A percentile compares a stretch with the other conserved stretches of the same genome.
phyloP scores from a whole-genome alignment of 2,329 filamentous ascomycete species.

The Aspergillus sp. region DNA sequence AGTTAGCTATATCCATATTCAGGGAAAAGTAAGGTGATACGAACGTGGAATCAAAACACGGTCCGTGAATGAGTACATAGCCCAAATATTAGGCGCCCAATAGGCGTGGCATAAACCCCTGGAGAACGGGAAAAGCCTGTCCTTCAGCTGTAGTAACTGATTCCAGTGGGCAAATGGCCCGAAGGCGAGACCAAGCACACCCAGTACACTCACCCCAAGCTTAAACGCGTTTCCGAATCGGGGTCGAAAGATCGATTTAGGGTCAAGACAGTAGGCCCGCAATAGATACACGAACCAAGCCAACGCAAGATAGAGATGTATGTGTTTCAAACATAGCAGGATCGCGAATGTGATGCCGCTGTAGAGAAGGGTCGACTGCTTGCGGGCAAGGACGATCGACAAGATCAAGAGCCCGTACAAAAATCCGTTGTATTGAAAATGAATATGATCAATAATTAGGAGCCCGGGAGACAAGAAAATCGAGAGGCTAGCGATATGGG shows the following conservation, averaged over 20 bases:
- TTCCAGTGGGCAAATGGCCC: slow-evolving; percentile 77
- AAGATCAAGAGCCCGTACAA: slow-evolving; percentile 86
- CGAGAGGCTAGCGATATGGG: slow-evolving; percentile 81
- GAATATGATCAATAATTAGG: slow-evolving; percentile 95
- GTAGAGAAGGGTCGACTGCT: slow-evolving; percentile 64
- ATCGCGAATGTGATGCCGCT: slow-evolving; percentile 80
- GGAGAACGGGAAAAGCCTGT: slow-evolving; percentile 86
- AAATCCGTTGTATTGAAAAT: slow-evolving; percentile 98
- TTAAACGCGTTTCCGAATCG: slow-evolving; percentile 75
- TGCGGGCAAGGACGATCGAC: slow-evolving; percentile 75
- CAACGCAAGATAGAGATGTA: slow-evolving; percentile 91
- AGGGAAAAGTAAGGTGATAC: slow-evolving; percentile 22
- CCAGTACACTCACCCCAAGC: slow-evolving; percentile 64
- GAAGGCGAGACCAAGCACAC: slow-evolving; percentile 73
- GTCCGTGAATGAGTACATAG: slow-evolving; percentile 88
- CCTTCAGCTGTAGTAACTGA: slow-evolving; percentile 77
- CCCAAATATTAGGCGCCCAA: slow-evolving; percentile 97
- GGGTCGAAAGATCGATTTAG: slow-evolving; percentile 67
- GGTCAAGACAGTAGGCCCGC: slow-evolving; percentile 78
- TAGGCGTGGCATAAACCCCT: slow-evolving; percentile 93
- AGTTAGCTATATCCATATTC: slow-evolving; percentile 26
- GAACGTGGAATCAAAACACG: slow-evolving; percentile 72
- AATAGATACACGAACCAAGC: slow-evolving; percentile 93
- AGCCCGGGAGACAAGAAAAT: slow-evolving; percentile 87
- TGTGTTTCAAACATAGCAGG: slow-evolving; percentile 92